These are phyloP conservation scores for Cladosporium sp. DNA, from an alignment of 2,329 filamentous ascomycete genomes.

Conservation along the genomic window DNA sequence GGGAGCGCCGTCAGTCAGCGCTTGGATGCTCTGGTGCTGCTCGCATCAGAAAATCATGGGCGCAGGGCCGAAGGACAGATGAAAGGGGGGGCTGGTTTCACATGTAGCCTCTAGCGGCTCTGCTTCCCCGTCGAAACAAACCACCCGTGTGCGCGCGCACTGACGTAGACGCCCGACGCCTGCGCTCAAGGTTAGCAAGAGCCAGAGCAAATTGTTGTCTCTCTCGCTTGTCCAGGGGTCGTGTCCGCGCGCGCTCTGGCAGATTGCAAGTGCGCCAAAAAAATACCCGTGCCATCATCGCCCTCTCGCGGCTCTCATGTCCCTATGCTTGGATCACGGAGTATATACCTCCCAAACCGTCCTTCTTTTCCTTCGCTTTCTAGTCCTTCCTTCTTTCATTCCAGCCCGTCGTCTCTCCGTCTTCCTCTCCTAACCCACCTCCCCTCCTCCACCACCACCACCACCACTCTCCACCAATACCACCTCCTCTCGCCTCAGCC, in stretches of 20 bases:
- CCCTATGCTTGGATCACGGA: no score
- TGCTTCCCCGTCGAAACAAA: slow-evolving; percentile 9
- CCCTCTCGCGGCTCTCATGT: not conserved
- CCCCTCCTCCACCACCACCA: not conserved
- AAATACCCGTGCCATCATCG: not conserved
- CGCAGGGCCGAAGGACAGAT: no score
- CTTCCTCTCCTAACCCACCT: not conserved
- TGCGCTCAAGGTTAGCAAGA: not conserved
- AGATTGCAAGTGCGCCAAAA: slow-evolving; percentile 2
- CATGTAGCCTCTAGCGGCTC: not conserved
- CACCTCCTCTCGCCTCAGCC: no score
- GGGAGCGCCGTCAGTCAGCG: no score
- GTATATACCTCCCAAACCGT: not conserved
- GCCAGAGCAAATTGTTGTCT: slow-evolving; percentile 12
- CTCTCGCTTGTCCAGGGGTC: slow-evolving; percentile 12
- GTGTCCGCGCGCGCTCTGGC: slow-evolving; percentile 9
- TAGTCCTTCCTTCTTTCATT: not conserved
- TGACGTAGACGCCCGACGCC: slow-evolving; percentile 3
- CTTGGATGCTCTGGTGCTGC: no score
- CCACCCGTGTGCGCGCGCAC: slow-evolving; percentile 2
- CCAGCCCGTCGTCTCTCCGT: slow-evolving; percentile 3
- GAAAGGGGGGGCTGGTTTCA: slow-evolving; percentile 12
- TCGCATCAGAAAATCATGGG: no score
- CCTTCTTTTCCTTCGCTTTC: not conserved
- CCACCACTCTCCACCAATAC: no score